Evolutionary conservation across 129 eudicot genomes (phyloP).

Genomic region (Escallonia herrerae): DNA sequence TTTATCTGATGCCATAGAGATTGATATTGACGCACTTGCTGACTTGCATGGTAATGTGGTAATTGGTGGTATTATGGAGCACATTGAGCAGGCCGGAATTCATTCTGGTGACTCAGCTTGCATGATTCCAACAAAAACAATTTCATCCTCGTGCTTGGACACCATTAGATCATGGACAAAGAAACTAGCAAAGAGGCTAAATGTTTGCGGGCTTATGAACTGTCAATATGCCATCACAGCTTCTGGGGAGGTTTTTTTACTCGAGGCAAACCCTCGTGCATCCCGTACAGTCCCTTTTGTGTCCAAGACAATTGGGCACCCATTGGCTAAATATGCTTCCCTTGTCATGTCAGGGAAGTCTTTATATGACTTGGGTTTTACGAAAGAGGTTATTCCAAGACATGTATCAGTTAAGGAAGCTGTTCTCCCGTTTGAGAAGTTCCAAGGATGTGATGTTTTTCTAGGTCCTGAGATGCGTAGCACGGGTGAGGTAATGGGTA

Average conservation of each 20-base stretch:
- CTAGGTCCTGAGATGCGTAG: conserved; percentile 99
- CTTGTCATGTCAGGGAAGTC: conserved; percentile 95
- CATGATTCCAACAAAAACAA: conserved; percentile 75
- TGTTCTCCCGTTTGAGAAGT: conserved; percentile 88
- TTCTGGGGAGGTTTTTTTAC: conserved; percentile 73
- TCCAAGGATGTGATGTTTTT: conserved; percentile 87
- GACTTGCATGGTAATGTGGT: conserved; percentile 86
- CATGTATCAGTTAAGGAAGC: conserved; percentile 92
- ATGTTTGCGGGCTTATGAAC: conserved; percentile 91
- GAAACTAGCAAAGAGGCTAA: conserved; percentile 69
- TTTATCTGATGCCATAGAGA: conserved; percentile 80
- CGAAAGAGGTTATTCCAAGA: conserved; percentile 63
- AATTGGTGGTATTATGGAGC: conserved; percentile 99
- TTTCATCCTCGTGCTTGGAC: conserved; percentile 53
- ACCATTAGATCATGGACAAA: conserved; percentile 92
- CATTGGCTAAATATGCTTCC: conserved; percentile 91
- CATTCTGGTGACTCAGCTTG: conserved; percentile 99
- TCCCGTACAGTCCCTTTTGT: conserved; percentile 96
- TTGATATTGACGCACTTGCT: conserved; percentile 84
- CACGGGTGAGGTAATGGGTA: conserved; percentile 95
- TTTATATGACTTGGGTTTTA: conserved; percentile 57
- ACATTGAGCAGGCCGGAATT: conserved; percentile 95
- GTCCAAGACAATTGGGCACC: conserved; percentile 93
- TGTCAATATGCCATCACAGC: conserved; percentile 87
- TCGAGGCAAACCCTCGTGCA: conserved; percentile 96